Base-by-base conservation (phyloP, 805 yeast species). In the Starmerella apicola region DNA sequence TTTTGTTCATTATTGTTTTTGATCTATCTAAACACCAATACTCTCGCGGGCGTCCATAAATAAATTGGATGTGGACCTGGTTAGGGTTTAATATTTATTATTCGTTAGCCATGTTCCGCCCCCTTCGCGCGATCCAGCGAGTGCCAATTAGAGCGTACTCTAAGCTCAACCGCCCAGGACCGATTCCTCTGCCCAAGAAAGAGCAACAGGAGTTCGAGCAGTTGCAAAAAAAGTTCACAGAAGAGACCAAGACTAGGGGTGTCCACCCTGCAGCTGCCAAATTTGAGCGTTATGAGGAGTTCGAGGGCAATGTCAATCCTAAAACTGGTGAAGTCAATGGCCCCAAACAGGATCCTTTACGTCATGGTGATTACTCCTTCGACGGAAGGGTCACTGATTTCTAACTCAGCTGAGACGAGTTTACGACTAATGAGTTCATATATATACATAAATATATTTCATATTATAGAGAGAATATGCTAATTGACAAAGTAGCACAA, bases 351-450 rank as follows among this genome's bases (percentile, higher is more conserved):
- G 96, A 91, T 55, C 98, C 98, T 0, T 67, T 84, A 48, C 74
- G 76, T 52, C 88, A 83, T 52, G 85, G 85, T 15, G 97, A 86
- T 53, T 91, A 93, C 74, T 78, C 95, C 7, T 91, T 79, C 60
- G 88, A 91, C 55, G 98, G 98, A 0, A 73, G 97, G 56, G 95
- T 84, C 23, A 88, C 97, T 2, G 98, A 91, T 58, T 91, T 91
- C 55, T 91, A 61, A 57, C 20, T 15, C n/a, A n/a, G n/a, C n/a
- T n/a, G n/a, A n/a, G n/a, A n/a, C n/a, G n/a, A n/a, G n/a, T n/a
- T n/a, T n/a, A n/a, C n/a, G n/a, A n/a, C n/a, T n/a, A n/a, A n/a
- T n/a, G n/a, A n/a, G n/a, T n/a, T n/a, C n/a, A n/a, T n/a, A n/a
- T n/a, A n/a, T n/a, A n/a, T n/a, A n/a, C n/a, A n/a, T n/a, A n/a